Evolutionary conservation across 2,329 filamentous ascomycete species (phyloP), one percentile per base, ranked within the genome.

Genomic region (Fusarium brevicatenulatum): DNA sequence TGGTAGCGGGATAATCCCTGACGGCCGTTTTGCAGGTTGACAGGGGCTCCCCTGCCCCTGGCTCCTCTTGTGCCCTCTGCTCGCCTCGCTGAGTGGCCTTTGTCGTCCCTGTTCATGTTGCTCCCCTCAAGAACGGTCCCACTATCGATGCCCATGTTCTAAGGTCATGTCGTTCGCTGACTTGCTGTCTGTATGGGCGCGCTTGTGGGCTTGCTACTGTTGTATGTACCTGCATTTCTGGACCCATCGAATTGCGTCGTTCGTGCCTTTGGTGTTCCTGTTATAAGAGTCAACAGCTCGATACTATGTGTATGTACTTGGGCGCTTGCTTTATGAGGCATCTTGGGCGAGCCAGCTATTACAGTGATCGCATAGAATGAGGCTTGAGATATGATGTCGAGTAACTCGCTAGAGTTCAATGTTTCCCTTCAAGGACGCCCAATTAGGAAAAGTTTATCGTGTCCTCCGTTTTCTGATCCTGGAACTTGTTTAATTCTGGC

Each of bases 161-260:
- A 62, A 52, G 57, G 40, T 44, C 52, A 49, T 46, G 62, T 57
- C 57, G 68, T 63, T 46, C 52, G 49, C 37, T 63, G 37, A 62
- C 56, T 68, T 64, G 66, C 23, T 58, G 37, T 64, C 49, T 57
- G 53, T 68, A n/a, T 43, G 62, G 34, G 34, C 25, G 44, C 37
- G 57, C 55, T 57, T 63, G 49, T 63, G 55, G 58, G 59, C 54
- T 56, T 54, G 50, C 50, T 13, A 28, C 50, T 46, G 60, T 69
- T 21, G 36, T 71, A 50, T 25, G 71, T 74, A 74, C 72, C 72
- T 74, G 72, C 71, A 74, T 72, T 40, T 28, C 23, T 63, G 44
- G 64, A 58, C 54, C 61, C 55, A 49, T 66, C 30, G 50, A 44
- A 57, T 63, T 67, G 47, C 66, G 47, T 63, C 37, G 54, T 57